phyloP scores from a whole-genome alignment of 441 rosid species.

The Brassica hybrid region DNA sequence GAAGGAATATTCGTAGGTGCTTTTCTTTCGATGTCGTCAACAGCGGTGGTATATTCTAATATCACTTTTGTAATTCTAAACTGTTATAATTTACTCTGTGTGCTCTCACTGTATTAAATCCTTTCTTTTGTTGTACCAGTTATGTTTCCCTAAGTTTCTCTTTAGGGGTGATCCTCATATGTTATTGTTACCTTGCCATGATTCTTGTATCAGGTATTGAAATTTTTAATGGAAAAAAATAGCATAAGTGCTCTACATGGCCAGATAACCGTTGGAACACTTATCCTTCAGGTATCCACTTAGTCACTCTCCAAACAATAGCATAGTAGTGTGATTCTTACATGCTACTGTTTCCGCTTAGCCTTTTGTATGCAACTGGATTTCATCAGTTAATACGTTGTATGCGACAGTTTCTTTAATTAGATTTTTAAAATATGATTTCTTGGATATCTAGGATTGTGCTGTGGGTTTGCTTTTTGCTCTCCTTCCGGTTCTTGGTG shows the following conservation, averaged over 20 bases:
- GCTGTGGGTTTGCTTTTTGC: conserved; percentile 98
- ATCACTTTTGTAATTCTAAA: conserved; percentile 11
- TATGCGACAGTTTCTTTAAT: conserved; percentile 20
- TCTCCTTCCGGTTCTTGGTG: conserved; percentile 96
- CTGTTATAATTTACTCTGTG: background rate
- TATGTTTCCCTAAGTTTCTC: conserved; percentile 6
- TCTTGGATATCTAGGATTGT: conserved; percentile 71
- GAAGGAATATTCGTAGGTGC: conserved; percentile 94
- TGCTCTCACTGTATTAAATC: background rate
- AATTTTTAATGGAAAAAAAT: conserved; percentile 95
- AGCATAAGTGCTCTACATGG: conserved; percentile 90
- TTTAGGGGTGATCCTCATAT: conserved; percentile 15
- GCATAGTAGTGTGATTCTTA: background rate
- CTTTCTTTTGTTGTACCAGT: background rate
- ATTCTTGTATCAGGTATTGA: conserved; percentile 68
- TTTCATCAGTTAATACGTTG: conserved; percentile 25
- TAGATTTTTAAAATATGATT: conserved; percentile 32
- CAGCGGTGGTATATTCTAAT: conserved; percentile 79
- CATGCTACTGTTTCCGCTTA: background rate
- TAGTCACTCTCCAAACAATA: conserved; percentile 9
- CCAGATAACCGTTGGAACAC: conserved; percentile 95
- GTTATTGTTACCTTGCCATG: conserved; percentile 6
- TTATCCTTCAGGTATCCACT: conserved; percentile 82
- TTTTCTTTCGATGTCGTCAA: conserved; percentile 94
- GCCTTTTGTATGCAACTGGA: conserved; percentile 58